These are phyloP conservation scores for Aspergillus heteromorphus DNA, from an alignment of 495 filamentous ascomycete genomes.

Conservation along the genomic window DNA sequence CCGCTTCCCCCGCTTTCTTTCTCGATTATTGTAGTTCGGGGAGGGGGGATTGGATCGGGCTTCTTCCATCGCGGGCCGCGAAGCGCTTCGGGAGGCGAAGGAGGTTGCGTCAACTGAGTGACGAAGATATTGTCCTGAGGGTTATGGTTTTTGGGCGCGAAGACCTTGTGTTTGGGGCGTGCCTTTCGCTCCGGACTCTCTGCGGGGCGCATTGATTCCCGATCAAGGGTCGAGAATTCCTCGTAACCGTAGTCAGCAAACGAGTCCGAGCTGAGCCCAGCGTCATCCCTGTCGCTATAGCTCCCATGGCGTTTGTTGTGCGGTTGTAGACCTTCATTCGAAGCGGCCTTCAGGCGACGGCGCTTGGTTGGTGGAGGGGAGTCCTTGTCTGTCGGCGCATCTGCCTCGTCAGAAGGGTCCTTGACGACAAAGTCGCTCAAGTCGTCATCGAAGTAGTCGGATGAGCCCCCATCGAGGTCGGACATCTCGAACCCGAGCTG, in stretches of 20 bases:
- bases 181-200: constrained; percentile 20
- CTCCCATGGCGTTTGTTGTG: constrained; percentile 1
- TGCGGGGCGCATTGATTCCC: constrained; percentile 7
- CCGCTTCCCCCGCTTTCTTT: background rate
- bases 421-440: constrained; percentile 30
- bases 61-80: constrained; percentile 52
- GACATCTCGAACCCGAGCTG: constrained; percentile 15
- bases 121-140: constrained; percentile 48
- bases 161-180: constrained; percentile 38
- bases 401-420: constrained; percentile 11
- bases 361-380: constrained; percentile 32
- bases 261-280: constrained; percentile 18
- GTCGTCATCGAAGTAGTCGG: constrained; percentile 14
- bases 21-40: background rate
- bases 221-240: constrained; percentile 11
- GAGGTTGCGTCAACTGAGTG: constrained; percentile 46
- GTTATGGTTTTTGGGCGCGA: constrained; percentile 38
- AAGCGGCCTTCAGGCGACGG: constrained; percentile 24
- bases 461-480: constrained; percentile 17
- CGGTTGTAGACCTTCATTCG: background rate
- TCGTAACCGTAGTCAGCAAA: constrained; percentile 22
- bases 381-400: background rate
- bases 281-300: constrained; percentile 11
- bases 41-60: constrained; percentile 20
- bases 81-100: constrained; percentile 47